Conservation (phyloP, 495 filamentous ascomycete genomes). For the Tuber melanosporum region DNA sequence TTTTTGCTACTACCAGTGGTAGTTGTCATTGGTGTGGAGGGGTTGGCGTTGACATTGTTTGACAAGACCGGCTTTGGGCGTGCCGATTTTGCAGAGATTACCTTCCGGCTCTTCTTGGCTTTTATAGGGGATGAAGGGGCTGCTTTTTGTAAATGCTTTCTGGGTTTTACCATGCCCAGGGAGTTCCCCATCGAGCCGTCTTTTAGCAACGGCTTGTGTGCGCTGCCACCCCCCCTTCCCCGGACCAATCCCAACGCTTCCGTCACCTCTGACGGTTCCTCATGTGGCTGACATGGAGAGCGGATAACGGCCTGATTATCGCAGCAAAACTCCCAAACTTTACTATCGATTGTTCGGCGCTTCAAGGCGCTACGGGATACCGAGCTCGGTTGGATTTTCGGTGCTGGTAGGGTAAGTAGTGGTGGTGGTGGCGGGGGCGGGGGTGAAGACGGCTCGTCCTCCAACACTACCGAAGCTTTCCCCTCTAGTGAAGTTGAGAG, state of each 20-base stretch:
- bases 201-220: background rate
- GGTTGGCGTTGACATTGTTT: background rate
- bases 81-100: slow-evolving; percentile 23
- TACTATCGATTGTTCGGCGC: slow-evolving; percentile 34
- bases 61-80: slow-evolving; percentile 21
- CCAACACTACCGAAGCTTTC: slow-evolving; percentile 39
- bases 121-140: slow-evolving; percentile 25
- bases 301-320: slow-evolving; percentile 40
- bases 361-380: slow-evolving; percentile 20
- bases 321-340: slow-evolving; percentile 41
- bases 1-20: background rate
- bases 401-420: slow-evolving; percentile 16
- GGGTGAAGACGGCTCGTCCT: slow-evolving; percentile 24
- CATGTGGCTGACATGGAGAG: slow-evolving; percentile 20
- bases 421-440: slow-evolving; percentile 11
- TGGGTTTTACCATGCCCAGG: background rate
- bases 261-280: slow-evolving; percentile 34
- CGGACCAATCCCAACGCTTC: slow-evolving; percentile 36
- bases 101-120: slow-evolving; percentile 25
- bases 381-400: slow-evolving; percentile 20
- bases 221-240: slow-evolving; percentile 11
- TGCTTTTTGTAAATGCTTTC: slow-evolving; percentile 2
- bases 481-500: slow-evolving; percentile 40
- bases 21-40: background rate
- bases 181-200: background rate